Conservation (phyloP, 805 yeast species). For the Priceomyces melissophilus region DNA sequence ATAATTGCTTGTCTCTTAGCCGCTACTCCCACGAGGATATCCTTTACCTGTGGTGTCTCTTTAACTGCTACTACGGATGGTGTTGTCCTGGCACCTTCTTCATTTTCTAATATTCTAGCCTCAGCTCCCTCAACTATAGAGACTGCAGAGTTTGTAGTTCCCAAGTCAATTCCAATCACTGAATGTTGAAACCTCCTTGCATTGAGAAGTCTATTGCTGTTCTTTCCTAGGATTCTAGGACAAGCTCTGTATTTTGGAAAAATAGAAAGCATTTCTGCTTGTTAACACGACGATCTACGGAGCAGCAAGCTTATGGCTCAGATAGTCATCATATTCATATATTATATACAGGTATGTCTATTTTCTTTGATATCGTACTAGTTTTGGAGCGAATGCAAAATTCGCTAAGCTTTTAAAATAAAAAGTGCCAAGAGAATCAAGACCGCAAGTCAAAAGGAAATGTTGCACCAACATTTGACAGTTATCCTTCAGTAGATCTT, state of each 20-base stretch:
- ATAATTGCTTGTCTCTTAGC: conserved; percentile 78
- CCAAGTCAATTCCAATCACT: conserved; percentile 78
- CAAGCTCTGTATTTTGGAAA: too few relatives aligned
- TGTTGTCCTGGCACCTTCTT: conserved; percentile 76
- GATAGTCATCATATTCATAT: too few relatives aligned
- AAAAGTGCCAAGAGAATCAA: conserved; percentile 10
- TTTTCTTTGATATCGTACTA: too few relatives aligned
- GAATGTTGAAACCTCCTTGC: conserved; percentile 17
- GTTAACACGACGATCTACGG: too few relatives aligned
- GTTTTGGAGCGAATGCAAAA: too few relatives aligned
- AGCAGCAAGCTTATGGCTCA: too few relatives aligned
- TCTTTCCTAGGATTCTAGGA: too few relatives aligned
- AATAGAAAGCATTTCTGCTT: too few relatives aligned
- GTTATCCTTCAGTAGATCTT: neutral
- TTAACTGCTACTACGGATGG: conserved; percentile 72
- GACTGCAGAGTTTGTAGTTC: conserved; percentile 85
- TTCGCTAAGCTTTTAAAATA: conserved; percentile 5
- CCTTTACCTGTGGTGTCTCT: conserved; percentile 27
- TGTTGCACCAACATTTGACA: neutral
- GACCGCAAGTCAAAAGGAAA: conserved; percentile 8
- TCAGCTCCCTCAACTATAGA: conserved; percentile 66
- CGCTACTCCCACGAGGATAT: conserved; percentile 58
- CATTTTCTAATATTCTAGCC: conserved; percentile 68
- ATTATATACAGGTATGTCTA: too few relatives aligned
- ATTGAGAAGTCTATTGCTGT: too few relatives aligned